These are phyloP conservation scores for Polychytrium aggregatum DNA, from an alignment of 192 early-diverging fungal species.

Conservation along the genomic window DNA sequence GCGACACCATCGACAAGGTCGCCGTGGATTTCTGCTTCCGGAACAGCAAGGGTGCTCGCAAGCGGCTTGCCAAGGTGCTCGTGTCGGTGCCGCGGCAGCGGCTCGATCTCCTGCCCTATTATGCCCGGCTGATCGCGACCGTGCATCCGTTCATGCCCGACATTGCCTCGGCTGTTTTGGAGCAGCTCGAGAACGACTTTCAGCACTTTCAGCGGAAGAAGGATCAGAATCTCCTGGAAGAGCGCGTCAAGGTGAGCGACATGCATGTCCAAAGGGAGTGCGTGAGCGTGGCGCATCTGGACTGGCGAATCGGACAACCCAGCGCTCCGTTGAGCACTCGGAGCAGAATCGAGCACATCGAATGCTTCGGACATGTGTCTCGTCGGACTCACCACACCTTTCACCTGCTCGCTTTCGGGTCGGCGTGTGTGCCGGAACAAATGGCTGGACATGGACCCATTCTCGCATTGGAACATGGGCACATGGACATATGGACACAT, in stretches of 20 bases:
- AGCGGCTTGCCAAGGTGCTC: constrained; percentile 63
- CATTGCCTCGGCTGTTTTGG: constrained; percentile 59
- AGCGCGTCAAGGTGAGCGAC: constrained; percentile 56
- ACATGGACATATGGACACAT: too few species aligned
- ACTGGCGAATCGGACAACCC: too few species aligned
- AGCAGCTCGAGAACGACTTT: constrained; percentile 60
- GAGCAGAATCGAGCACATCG: too few species aligned
- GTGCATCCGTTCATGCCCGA: constrained; percentile 81
- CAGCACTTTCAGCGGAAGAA: constrained; percentile 63
- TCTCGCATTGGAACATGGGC: too few species aligned
- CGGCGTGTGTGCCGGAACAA: too few species aligned
- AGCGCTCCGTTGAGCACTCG: too few species aligned
- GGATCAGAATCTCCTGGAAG: constrained; percentile 57
- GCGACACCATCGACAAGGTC: constrained; percentile 75
- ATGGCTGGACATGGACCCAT: too few species aligned
- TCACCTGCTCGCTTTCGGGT: too few species aligned
- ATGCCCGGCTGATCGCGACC: constrained; percentile 78
- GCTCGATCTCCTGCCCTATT: constrained; percentile 80
- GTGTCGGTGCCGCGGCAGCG: constrained; percentile 69
- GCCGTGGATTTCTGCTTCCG: constrained; percentile 90
- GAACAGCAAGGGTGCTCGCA: constrained; percentile 70
- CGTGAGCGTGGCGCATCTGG: too few species aligned
- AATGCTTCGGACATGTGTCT: too few species aligned
- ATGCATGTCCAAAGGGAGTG: too few species aligned
- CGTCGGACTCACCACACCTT: too few species aligned